These are phyloP conservation scores for Syncephalastrum monosporum DNA, from an alignment of 371 early-diverging fungal genomes.

Conservation along the genomic window DNA sequence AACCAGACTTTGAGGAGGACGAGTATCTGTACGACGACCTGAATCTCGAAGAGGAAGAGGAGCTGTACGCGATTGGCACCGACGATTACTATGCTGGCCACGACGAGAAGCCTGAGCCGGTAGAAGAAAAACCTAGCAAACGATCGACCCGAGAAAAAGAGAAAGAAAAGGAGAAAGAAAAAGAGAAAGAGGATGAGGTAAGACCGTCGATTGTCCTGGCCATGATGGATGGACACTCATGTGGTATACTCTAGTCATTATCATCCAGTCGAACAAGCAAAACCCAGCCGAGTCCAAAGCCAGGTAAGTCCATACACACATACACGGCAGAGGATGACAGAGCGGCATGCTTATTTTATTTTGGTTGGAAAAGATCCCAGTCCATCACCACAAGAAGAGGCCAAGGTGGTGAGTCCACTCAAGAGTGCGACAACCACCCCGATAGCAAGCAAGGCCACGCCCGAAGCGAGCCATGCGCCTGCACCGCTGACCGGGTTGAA, in stretches of 20 bases:
- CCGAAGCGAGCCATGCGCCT: slow-evolving; percentile 9
- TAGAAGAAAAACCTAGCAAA: slow-evolving; percentile 28
- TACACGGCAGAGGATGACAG: neutral
- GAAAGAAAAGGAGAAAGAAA: slow-evolving; percentile 33
- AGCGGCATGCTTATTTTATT: neutral
- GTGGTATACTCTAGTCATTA: neutral
- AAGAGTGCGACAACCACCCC: slow-evolving; percentile 2
- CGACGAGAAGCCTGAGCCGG: slow-evolving; percentile 24
- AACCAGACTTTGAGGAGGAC: slow-evolving; percentile 89
- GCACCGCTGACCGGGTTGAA: slow-evolving; percentile 20
- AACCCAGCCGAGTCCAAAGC: slow-evolving; percentile 9
- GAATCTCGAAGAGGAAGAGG: slow-evolving; percentile 88
- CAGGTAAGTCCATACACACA: slow-evolving; percentile 6
- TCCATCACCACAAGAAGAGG: slow-evolving; percentile 6
- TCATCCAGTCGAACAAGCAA: slow-evolving; percentile 3
- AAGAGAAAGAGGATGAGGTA: slow-evolving; percentile 26
- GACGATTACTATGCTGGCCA: slow-evolving; percentile 45
- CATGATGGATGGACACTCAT: neutral
- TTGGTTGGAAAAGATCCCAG: neutral
- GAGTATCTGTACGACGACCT: slow-evolving; percentile 92
- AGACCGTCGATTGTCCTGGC: neutral
- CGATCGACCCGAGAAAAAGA: slow-evolving; percentile 40
- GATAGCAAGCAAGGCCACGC: neutral
- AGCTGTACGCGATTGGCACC: slow-evolving; percentile 61
- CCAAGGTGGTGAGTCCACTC: neutral